phyloP scores from a whole-genome alignment of 2,329 filamentous ascomycete genomes.

The Fusarium sp. region DNA sequence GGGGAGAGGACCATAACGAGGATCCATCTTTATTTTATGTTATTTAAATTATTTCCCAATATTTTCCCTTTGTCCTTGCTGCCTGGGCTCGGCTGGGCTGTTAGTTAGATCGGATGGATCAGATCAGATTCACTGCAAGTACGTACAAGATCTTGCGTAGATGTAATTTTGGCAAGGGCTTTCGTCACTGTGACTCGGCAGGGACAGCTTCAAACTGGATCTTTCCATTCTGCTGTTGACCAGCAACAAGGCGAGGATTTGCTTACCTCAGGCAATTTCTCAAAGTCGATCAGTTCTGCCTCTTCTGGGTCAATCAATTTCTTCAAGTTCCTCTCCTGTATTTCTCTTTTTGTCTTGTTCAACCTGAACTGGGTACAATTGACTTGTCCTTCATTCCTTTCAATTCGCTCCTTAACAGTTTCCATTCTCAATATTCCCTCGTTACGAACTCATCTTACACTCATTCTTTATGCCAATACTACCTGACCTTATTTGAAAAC shows the following conservation, averaged over 20 bases:
- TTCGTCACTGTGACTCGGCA: constrained; percentile 34
- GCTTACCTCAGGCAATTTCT: constrained; percentile 40
- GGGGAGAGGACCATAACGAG: constrained; percentile 15
- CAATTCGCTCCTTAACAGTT: constrained; percentile 21
- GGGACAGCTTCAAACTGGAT: constrained; percentile 23
- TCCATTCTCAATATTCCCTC: constrained; percentile 11
- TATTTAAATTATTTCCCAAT: background rate
- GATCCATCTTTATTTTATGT: constrained; percentile 29
- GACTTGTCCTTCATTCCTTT: constrained; percentile 40
- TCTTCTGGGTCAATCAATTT: constrained; percentile 30
- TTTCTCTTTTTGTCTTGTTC: constrained; percentile 11
- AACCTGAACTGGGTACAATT: constrained; percentile 24
- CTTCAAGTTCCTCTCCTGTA: constrained; percentile 28
- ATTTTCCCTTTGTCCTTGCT: background rate
- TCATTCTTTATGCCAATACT: background rate
- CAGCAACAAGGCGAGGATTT: constrained; percentile 34
- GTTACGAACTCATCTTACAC: constrained; percentile 8
- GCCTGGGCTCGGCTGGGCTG: background rate
- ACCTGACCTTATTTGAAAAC: background rate
- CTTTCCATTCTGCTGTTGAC: constrained; percentile 23
- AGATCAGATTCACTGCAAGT: background rate
- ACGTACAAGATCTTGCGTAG: background rate
- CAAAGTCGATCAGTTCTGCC: constrained; percentile 35
- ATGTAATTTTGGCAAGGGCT: constrained; percentile 5
- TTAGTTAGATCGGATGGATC: constrained; percentile 24